phyloP scores from a whole-genome alignment of 352 stramenopile species.

The Pythium grandisporangium region DNA sequence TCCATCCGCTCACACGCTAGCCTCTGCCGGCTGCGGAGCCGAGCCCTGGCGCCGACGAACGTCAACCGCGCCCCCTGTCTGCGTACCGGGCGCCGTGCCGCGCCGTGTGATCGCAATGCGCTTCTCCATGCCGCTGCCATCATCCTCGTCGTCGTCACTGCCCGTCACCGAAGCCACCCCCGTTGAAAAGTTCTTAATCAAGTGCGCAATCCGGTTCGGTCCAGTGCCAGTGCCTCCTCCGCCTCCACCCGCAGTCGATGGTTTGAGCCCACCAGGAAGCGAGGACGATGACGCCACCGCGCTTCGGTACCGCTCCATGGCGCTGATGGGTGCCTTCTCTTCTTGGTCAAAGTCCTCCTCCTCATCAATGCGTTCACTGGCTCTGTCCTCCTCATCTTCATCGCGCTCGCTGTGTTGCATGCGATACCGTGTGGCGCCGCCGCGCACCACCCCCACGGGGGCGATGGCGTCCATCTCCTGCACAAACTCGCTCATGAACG shows the following conservation, averaged over 20 bases:
- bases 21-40: neutral
- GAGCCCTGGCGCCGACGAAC: conserved; percentile 13
- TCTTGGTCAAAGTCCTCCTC: neutral
- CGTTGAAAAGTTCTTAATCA: conserved; percentile 67
- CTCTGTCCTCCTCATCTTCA: neutral
- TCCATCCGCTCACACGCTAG: neutral
- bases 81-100: too few relatives aligned
- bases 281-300: neutral
- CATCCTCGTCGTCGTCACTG: neutral
- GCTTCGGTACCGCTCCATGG: neutral
- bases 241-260: neutral
- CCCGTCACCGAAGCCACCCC: conserved; percentile 8
- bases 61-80: conserved; percentile 11
- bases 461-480: conserved; percentile 31
- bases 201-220: conserved; percentile 46
- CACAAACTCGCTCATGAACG: conserved; percentile 45
- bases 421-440: neutral
- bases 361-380: neutral
- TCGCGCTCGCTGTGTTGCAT: neutral
- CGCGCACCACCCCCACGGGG: conserved; percentile 4
- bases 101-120: too few relatives aligned
- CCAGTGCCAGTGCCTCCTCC: conserved; percentile 3
- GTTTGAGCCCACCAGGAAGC: neutral
- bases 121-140: conserved; percentile 5
- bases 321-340: neutral